Evolutionary conservation across 371 early-diverging fungal genomes (phyloP), one percentile per base, ranked within the genome.

Genomic region (Parasitella parasitica): DNA sequence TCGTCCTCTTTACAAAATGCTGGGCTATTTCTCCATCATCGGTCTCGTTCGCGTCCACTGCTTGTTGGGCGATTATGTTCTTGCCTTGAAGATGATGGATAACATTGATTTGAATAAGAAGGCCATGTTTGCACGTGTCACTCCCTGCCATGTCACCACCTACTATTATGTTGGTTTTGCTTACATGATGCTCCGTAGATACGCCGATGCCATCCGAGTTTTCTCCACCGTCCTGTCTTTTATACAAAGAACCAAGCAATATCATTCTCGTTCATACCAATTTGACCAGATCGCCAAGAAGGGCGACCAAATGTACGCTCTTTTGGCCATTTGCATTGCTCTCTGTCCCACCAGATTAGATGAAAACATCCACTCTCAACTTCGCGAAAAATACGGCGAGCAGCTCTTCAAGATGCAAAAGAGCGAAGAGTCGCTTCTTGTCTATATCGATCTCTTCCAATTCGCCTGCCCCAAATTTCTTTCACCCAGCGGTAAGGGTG

Each of bases 121-220:
- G 82, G 94, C 94, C 20, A 86, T 94, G 69, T 95, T 94, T 80
- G 90, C 94, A 27, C 89, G 95, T 39, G 96, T 97, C 7, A 94
- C 94, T 26, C 95, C 94, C 3, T 96, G 97, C 84, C 95, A 96
- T 72, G 94, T 97, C 43, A 94, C 96, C 18, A 91, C 95, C 13
- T 96, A 92, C 84, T 97, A 97, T 81, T 95, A 96, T 74, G 91
- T 96, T 53, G 97, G 96, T 50, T 96, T 95, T 70, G 90, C 96
- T 30, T 97, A 96, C 85, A 88, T 95, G 93, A 97, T 97, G 97
- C 92, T 96, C 91, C 85, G 96, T 56, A 84, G 97, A 50, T 97
- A 95, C 70, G 88, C 95, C 37, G 97, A 97, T 71, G 97, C 97
- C 56, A 94, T 95, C 83, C 91, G 90, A 73, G 87, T 92, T 20